phyloP scores from a whole-genome alignment of 352 stramenopile species.

The Phytophthora melonis region DNA sequence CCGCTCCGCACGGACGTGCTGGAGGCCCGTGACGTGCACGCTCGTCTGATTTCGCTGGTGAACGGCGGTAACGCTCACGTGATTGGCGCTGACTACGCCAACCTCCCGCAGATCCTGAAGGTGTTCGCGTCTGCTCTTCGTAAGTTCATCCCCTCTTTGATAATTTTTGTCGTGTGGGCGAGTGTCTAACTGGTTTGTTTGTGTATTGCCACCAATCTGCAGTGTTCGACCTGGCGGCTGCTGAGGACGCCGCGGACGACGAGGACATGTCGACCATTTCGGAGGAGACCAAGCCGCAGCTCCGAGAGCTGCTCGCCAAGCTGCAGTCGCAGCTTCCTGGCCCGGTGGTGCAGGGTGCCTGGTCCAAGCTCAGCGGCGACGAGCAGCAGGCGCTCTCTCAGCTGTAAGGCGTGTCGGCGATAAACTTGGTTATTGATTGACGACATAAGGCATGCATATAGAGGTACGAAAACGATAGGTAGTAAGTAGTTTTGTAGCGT shows the following conservation, averaged over 20 bases:
- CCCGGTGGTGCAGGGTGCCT: slow-evolving; percentile 70
- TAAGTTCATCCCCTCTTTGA: slow-evolving; percentile 49
- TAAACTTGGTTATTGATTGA: slow-evolving; percentile 38
- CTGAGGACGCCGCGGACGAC: slow-evolving; percentile 67
- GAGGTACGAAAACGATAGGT: slow-evolving; percentile 39
- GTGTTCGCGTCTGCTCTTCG: slow-evolving; percentile 77
- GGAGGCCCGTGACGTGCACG: slow-evolving; percentile 82
- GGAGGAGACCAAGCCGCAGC: slow-evolving; percentile 62
- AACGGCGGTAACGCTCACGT: slow-evolving; percentile 65
- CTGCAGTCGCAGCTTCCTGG: slow-evolving; percentile 75
- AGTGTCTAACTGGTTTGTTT: slow-evolving; percentile 28
- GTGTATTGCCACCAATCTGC: slow-evolving; percentile 15
- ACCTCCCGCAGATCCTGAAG: slow-evolving; percentile 76
- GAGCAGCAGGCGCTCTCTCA: slow-evolving; percentile 78
- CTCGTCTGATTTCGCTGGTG: slow-evolving; percentile 73
- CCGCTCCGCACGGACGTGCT: slow-evolving; percentile 82
- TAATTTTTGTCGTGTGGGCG: slow-evolving; percentile 2
- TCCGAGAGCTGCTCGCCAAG: slow-evolving; percentile 68
- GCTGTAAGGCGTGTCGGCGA: slow-evolving; percentile 43
- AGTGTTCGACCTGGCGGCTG: slow-evolving; percentile 73
- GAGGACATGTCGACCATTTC: slow-evolving; percentile 80
- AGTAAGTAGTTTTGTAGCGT: slow-evolving; percentile 41
- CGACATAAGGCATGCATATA: slow-evolving; percentile 41
- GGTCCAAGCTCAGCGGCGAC: slow-evolving; percentile 71
- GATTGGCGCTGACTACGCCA: slow-evolving; percentile 71